Evolutionary conservation across 1,284 basidiomycete genomes (phyloP), one percentile per base, ranked within the genome.

Genomic region (Fereydounia khargensis): DNA sequence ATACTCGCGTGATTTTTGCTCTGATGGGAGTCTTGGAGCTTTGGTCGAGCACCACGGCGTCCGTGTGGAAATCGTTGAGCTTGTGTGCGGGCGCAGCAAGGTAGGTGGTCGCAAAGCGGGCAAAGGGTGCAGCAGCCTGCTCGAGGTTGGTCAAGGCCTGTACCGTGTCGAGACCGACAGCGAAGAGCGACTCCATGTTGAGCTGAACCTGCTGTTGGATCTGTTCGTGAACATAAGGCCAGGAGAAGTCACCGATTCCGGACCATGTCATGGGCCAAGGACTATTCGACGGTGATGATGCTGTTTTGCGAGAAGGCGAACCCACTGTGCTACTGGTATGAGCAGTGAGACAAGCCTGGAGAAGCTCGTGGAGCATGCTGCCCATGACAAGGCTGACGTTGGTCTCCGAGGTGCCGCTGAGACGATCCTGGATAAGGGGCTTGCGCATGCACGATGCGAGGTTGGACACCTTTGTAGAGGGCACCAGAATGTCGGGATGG

Each of bases 401-500:
- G 0, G 59, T 28, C 24, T 70, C 67, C 4, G 54, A 54, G 4
- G 60, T 45, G 17, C 57, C 46, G 5, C 59, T 49, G 16, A 74
- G 33, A 3, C 63, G 55, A 36, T 65, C 64, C 36, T 71, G 66
- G 1, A 74, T 45, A 35, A 73, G 52, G 13, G 72, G 58, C 35
- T 58, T 64, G 14, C 72, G 68, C 39, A 66, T 48, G 40, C 72
- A 74, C 8, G 60, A 62, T 2, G 69, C 50, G 10, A 65, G 60
- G 20, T 65, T 62, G 11, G 68, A 65, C 7, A 74, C 59, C 17
- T 62, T 52, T 21, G 72, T 73, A 0, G 70, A 61, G 2, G 68
- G 58, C 1, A 74, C 50, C 4, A 73, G 63, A 10, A 68, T 40
- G 33, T 74, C 72, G 1, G 72, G 72, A 39, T 74, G 72, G 11